Base-by-base conservation (phyloP, 352 stramenopile species). In the Pythium aristosporum region DNA sequence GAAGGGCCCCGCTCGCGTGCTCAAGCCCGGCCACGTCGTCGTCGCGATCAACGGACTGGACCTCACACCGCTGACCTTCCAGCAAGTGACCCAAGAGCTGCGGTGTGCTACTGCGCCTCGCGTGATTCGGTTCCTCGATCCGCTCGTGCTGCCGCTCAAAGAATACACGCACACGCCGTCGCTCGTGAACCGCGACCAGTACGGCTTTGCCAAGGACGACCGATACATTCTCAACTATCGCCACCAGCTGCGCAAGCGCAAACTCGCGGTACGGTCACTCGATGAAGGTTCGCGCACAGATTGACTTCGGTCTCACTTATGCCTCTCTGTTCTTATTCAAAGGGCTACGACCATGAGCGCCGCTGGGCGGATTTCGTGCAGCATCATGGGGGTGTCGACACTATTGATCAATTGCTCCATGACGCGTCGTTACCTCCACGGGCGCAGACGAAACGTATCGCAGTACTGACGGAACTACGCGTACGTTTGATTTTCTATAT, bases 161-260 rank as follows among this genome's bases (percentile, higher is more conserved):
- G 55, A 70, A 11, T 64, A 74, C 48, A 62, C 62, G n/a, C 65
- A 80, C 21, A 69, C 78, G 18, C 37, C 37, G 1, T 51, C 57
- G 43, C 68, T 87, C 8, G 63, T 80, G 48, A 87, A 87, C 49
- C 73, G 76, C 16, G 78, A 87, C 49, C 67, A 83, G 43, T 87
- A 82, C 52, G 78, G 78, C 7, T 87, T 87, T 42, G 78, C 76
- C 47, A 87, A 87, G 59, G 75, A 84, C 43, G 78, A 87, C 56
- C 55, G 64, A 25, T 81, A 87, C 67, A 85, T 85, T 21, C 43
- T 85, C n/a, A 68, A 71, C 44, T 77, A 82, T 46, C 71, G 77
- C 3, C 71, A 63, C 18, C 74, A 80, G 4, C 50, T 76, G 18
- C 74, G 77, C 18, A 81, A 78, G 46, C 63, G 65, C 11, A 76